Percentiles rank a stretch among this genome's conserved stretches.
Conservation (phyloP, 106 monocot species). For the Dendrobium nobile region DNA sequence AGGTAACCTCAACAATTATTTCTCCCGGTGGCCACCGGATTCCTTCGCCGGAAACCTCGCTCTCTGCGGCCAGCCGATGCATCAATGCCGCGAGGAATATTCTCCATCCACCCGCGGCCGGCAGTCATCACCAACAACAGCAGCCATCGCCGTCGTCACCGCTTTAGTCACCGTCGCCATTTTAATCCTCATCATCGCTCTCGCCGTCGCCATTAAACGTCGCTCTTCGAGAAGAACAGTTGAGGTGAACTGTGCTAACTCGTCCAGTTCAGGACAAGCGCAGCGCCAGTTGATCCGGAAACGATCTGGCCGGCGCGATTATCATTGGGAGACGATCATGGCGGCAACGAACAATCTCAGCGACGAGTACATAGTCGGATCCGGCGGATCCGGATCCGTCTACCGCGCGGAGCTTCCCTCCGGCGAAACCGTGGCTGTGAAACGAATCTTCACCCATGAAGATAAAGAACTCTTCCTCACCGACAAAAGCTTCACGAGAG, state of each 20-base stretch:
- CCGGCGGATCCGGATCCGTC: conserved; percentile 76
- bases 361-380: conserved; percentile 68
- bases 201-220: conserved; percentile 13
- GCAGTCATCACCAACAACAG: conserved; percentile 24
- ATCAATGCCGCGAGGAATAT: conserved; percentile 20
- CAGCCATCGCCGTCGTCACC: conserved; percentile 41
- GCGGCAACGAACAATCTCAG: conserved; percentile 66
- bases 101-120: neutral
- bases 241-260: conserved; percentile 57
- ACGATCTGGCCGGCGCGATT: conserved; percentile 51
- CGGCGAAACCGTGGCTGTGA: conserved; percentile 78
- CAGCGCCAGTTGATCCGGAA: conserved; percentile 45
- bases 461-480: conserved; percentile 25
- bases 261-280: conserved; percentile 32
- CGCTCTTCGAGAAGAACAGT: conserved; percentile 6
- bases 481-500: conserved; percentile 68
- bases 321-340: conserved; percentile 76
- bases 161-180: conserved; percentile 39
- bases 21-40: conserved; percentile 51
- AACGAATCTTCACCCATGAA: conserved; percentile 33
- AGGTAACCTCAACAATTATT: conserved; percentile 36
- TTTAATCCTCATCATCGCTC: conserved; percentile 26
- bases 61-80: conserved; percentile 62
- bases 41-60: conserved; percentile 50
- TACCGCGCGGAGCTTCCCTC: conserved; percentile 65